Base-by-base conservation (phyloP, 2,329 filamentous ascomycete species). In the Alternaria infectoria region DNA sequence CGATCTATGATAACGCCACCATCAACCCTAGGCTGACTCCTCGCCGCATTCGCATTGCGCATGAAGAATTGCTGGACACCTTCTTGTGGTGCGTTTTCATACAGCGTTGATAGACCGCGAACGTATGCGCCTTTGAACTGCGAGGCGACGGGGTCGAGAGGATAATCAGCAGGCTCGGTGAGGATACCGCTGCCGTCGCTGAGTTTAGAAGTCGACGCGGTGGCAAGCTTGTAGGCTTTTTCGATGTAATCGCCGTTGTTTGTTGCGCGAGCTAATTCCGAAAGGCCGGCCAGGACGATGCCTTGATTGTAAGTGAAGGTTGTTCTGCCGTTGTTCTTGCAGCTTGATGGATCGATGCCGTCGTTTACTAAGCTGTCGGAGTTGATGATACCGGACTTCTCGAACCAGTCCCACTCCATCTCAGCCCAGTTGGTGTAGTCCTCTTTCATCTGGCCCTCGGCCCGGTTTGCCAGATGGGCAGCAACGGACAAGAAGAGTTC, bases 231-330 rank as follows among this genome's bases (percentile, higher is more conserved):
- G 46, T 73, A 62, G 3, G 78, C 79, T 13, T 70, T 65, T 8
- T 62, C 36, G 32, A 74, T 69, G 32, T 74, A 70, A 0, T 59
- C 63, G 15, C 70, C 61, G 50, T 79, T 73, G 11, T 76, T 69
- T 2, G 82, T 86, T 3, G 84, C 83, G 15, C 73, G 74, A 51
- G 80, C 79, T 13, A 88, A 81, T 71, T 88, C 86, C n/a, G 83
- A 81, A 1, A 88, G 82, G 0, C 79, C 87, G 11, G 86, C 84
- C 23, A 89, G 82, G 54, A 89, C 80, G 56, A 87, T 85, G 57
- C 87, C 86, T 69, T 88, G 86, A 77, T 88, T 88, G 77, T 88
- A 88, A 0, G 82, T 83, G 81, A 83, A 88, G 0, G 83, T 84
- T 28, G 81, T 82, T 11, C 81, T 77, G 12, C 80, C 79, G 70